Evolutionary conservation across 148 eudicot species (phyloP).

Genomic region (Vaccinium myrtillus): DNA sequence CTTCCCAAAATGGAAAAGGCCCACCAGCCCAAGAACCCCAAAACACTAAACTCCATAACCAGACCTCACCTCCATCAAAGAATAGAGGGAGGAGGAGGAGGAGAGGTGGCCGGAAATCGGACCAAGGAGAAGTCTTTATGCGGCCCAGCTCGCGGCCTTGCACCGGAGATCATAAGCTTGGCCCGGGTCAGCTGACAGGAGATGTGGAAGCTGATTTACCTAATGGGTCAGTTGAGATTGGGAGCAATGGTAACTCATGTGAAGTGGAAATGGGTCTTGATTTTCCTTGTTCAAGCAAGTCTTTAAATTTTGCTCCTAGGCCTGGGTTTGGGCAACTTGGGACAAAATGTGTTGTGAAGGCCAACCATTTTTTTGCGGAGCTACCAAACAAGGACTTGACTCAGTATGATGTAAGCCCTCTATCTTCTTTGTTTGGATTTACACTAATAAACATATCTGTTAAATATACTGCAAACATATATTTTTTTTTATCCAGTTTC

Average conservation of each 20-base stretch:
- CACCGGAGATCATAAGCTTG: slow-evolving; percentile 35
- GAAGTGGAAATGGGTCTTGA: slow-evolving; percentile 37
- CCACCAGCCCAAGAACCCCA: slow-evolving; percentile 38
- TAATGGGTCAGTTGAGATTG: slow-evolving; percentile 23
- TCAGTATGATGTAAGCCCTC: slow-evolving; percentile 63
- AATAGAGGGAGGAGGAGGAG: slow-evolving; percentile 63
- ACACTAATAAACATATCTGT: slow-evolving; percentile 3
- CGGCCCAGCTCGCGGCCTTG: slow-evolving; percentile 61
- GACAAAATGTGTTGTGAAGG: slow-evolving; percentile 71
- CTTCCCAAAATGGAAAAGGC: slow-evolving; percentile 46
- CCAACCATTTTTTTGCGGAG: slow-evolving; percentile 72
- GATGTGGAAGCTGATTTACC: slow-evolving; percentile 18
- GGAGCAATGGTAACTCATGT: slow-evolving; percentile 19
- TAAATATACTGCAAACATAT: neutral
- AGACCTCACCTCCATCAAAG: slow-evolving; percentile 40
- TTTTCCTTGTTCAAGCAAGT: slow-evolving; percentile 55
- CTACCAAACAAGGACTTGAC: slow-evolving; percentile 63
- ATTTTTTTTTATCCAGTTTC: slow-evolving; percentile 3
- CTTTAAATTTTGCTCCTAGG: slow-evolving; percentile 49
- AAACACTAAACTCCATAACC: slow-evolving; percentile 31
- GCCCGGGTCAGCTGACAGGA: slow-evolving; percentile 1
- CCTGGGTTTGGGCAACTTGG: slow-evolving; percentile 72
- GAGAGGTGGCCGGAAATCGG: slow-evolving; percentile 58
- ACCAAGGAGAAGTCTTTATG: slow-evolving; percentile 48
- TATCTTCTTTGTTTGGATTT: slow-evolving; percentile 10